These are phyloP conservation scores for Mucor saturninus DNA, from an alignment of 371 early-diverging fungal species.

Conservation along the genomic window DNA sequence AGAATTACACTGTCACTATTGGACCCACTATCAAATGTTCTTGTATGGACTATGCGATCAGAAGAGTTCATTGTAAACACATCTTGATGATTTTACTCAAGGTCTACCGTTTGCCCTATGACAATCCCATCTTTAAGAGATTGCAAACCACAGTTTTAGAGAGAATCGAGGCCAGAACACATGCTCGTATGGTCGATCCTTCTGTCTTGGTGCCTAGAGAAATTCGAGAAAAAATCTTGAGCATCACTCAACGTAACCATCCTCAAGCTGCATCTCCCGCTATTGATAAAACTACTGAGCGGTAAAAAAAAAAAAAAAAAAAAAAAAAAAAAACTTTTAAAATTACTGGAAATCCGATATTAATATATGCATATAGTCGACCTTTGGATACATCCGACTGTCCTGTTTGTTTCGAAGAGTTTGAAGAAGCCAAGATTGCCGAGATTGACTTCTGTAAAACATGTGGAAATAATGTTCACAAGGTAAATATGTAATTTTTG, in stretches of 20 bases:
- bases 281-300: constrained; percentile 2
- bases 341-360: neutral
- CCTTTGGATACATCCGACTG: constrained; percentile 44
- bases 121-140: neutral
- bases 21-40: constrained; percentile 21
- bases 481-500: constrained; percentile 16
- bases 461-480: constrained; percentile 47
- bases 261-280: neutral
- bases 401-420: constrained; percentile 47
- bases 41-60: constrained; percentile 28
- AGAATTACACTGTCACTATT: constrained; percentile 38
- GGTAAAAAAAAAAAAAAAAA: neutral
- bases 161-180: constrained; percentile 6
- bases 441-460: constrained; percentile 32
- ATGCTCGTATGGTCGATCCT: constrained; percentile 11
- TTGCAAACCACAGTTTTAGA: constrained; percentile 2
- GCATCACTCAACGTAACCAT: neutral
- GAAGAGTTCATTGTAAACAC: constrained; percentile 39
- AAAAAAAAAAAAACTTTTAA: neutral
- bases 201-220: constrained; percentile 22
- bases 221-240: constrained; percentile 16
- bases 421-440: constrained; percentile 27
- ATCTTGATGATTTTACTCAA: constrained; percentile 37
- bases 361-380: constrained; percentile 15
- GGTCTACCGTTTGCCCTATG: constrained; percentile 33